Conservation (phyloP, 345 rosid species). For the Bretschneidera sinensis region DNA sequence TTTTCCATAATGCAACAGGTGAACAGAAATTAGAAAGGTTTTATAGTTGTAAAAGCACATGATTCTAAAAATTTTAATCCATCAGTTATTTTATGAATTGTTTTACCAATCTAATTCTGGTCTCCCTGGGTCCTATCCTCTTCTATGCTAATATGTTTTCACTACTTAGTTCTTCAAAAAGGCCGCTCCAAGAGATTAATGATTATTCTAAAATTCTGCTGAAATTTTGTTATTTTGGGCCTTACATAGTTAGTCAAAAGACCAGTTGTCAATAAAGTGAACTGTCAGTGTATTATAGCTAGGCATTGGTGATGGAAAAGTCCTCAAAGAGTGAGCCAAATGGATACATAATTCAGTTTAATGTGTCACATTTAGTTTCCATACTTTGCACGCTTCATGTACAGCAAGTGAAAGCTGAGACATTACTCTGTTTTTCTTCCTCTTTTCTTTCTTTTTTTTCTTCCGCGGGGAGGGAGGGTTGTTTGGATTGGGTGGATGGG, state of each 20-base stretch:
- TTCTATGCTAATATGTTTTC: not conserved
- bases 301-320: not conserved
- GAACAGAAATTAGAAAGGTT: not conserved
- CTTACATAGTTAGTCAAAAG: too few species aligned
- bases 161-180: not conserved
- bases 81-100: not conserved
- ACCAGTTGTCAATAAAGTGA: too few species aligned
- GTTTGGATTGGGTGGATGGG: too few species aligned
- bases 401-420: not conserved
- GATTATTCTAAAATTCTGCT: too few species aligned
- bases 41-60: not conserved
- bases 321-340: too few species aligned
- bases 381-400: not conserved
- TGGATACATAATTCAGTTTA: too few species aligned
- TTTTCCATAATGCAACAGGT: not conserved
- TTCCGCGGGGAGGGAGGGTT: too few species aligned
- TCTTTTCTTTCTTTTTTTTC: not conserved
- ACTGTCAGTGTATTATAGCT: not conserved
- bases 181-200: not conserved
- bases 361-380: not conserved
- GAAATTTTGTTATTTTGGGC: too few species aligned
- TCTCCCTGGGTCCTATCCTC: not conserved
- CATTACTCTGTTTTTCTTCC: not conserved
- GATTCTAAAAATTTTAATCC: not conserved
- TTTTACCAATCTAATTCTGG: not conserved